phyloP scores from a whole-genome alignment of 208 protist species.

The Crithidia thermophila region DNA sequence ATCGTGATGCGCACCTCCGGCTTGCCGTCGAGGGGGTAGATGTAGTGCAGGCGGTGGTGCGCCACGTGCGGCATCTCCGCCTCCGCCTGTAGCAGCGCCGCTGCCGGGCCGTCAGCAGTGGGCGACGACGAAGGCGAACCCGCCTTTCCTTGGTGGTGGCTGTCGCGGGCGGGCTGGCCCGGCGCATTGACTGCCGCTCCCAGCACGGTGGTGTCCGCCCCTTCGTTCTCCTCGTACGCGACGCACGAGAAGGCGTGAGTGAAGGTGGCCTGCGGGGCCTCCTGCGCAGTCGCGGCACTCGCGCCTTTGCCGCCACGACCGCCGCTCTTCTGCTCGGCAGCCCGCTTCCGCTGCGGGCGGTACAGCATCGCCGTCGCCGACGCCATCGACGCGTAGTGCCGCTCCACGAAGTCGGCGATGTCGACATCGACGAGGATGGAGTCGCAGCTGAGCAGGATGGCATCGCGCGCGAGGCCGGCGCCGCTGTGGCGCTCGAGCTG shows the following conservation, averaged over 20 bases:
- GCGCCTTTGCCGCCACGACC: constrained; percentile 18
- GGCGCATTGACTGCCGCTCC: constrained; percentile 4
- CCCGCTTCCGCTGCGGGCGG: constrained; percentile 45
- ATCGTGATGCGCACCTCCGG: constrained; percentile 60
- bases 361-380: constrained; percentile 73
- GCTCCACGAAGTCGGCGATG: constrained; percentile 65
- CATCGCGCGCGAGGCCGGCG: constrained; percentile 60
- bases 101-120: background rate
- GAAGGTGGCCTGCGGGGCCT: constrained; percentile 32
- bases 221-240: constrained; percentile 68
- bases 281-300: constrained; percentile 3
- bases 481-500: constrained; percentile 41
- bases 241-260: constrained; percentile 55
- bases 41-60: constrained; percentile 72
- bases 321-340: constrained; percentile 7
- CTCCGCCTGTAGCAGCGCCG: background rate
- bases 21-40: constrained; percentile 55
- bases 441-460: constrained; percentile 79
- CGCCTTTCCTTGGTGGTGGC: too few relatives aligned
- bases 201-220: constrained; percentile 5
- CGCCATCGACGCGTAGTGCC: constrained; percentile 74
- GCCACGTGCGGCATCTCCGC: constrained; percentile 13
- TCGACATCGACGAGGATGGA: constrained; percentile 80
- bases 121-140: constrained; percentile 7
- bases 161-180: too few relatives aligned